These are phyloP conservation scores for Aspergillus nanangensis DNA, from an alignment of 495 filamentous ascomycete genomes.

Conservation along the genomic window DNA sequence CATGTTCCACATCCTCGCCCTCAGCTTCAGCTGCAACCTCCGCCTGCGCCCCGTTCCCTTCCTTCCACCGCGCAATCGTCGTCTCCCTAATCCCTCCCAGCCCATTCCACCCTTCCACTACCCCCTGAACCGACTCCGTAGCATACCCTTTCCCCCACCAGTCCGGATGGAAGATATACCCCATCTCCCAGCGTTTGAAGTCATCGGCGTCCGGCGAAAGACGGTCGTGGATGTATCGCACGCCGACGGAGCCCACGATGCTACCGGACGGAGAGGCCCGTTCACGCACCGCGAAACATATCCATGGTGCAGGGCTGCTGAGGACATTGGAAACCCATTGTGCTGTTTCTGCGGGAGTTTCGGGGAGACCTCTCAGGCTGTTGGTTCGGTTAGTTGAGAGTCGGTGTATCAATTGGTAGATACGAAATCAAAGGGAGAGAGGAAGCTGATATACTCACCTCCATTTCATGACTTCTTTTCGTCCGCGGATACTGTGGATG, in stretches of 20 bases:
- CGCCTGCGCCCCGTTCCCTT: not conserved
- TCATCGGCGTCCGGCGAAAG: not conserved
- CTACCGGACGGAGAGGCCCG: too few species aligned
- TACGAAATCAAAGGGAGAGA: too few species aligned
- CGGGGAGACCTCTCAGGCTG: too few species aligned
- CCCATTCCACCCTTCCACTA: not conserved
- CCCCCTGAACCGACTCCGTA: conserved; percentile 11
- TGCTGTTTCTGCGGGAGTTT: too few species aligned
- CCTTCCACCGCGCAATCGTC: too few species aligned
- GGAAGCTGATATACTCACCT: conserved; percentile 8
- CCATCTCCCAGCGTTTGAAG: conserved; percentile 10
- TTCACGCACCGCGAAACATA: too few species aligned
- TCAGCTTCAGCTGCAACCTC: not conserved
- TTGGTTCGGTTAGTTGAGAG: too few species aligned
- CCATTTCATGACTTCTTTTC: conserved; percentile 12
- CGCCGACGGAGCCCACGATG: not conserved
- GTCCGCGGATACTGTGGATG: conserved; percentile 4
- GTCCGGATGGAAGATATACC: conserved; percentile 11
- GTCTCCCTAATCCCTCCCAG: not conserved
- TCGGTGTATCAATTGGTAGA: too few species aligned
- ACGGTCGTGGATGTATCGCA: not conserved
- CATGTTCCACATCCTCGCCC: not conserved
- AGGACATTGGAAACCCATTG: too few species aligned
- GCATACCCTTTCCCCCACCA: conserved; percentile 17
- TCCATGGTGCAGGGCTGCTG: too few species aligned